phyloP scores from a whole-genome alignment of 2,329 filamentous ascomycete species.

The Fusarium brachygibbosum region DNA sequence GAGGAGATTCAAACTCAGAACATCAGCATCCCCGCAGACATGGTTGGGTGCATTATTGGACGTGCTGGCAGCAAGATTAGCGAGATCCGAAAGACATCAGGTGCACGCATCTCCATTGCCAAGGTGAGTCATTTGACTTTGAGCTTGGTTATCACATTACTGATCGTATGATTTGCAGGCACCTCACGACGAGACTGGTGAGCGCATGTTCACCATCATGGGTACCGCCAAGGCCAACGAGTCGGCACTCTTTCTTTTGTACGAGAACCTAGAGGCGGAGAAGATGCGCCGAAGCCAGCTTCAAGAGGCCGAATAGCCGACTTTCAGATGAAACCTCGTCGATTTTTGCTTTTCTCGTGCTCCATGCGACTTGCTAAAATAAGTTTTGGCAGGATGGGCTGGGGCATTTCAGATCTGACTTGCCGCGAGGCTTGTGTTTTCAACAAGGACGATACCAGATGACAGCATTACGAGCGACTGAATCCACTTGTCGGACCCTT shows the following conservation, averaged over 20 bases:
- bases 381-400: constrained; percentile 65
- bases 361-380: constrained; percentile 53
- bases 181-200: constrained; percentile 95
- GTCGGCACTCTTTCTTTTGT: constrained; percentile 93
- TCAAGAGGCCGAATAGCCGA: constrained; percentile 64
- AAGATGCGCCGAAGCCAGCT: constrained; percentile 97
- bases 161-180: constrained; percentile 63
- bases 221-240: constrained; percentile 94
- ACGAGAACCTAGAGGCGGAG: constrained; percentile 98
- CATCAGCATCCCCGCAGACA: constrained; percentile 99
- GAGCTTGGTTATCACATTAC: not conserved
- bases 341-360: constrained; percentile 51
- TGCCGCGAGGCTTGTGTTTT: constrained; percentile 72
- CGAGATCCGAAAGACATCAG: constrained; percentile 97
- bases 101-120: constrained; percentile 96
- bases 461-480: constrained; percentile 58
- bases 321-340: constrained; percentile 16
- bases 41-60: constrained; percentile 99
- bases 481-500: constrained; percentile 32
- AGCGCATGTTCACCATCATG: constrained; percentile 99
- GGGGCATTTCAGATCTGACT: constrained; percentile 70
- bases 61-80: constrained; percentile 96
- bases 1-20: constrained; percentile 99
- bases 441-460: constrained; percentile 61
- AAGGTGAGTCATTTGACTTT: constrained; percentile 68